These are phyloP conservation scores for Grigorovia humatica DNA, from an alignment of 805 yeast species.

Conservation along the genomic window DNA sequence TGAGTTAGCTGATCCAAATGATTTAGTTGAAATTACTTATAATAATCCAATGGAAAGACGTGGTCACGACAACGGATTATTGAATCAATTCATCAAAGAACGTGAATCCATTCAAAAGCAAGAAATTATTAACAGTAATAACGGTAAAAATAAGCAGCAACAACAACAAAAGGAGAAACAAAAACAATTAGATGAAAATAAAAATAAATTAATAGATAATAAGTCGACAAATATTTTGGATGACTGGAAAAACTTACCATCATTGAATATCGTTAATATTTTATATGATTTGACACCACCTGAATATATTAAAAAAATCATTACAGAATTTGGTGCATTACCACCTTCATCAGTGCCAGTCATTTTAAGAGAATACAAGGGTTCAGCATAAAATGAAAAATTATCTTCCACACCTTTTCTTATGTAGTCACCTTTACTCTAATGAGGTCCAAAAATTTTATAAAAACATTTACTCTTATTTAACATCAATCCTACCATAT, in stretches of 20 bases:
- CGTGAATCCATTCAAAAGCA: slow-evolving; percentile 23
- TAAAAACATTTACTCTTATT: background rate
- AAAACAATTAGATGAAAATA: slow-evolving; percentile 14
- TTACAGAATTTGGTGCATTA: slow-evolving; percentile 90
- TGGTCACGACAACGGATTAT: slow-evolving; percentile 48
- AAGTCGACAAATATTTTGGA: slow-evolving; percentile 34
- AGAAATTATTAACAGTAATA: slow-evolving; percentile 12
- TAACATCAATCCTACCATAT: background rate
- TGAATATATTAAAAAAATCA: slow-evolving; percentile 82
- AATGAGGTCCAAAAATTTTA: background rate
- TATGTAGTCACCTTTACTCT: no score
- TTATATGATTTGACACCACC: slow-evolving; percentile 94
- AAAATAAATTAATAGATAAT: slow-evolving; percentile 7
- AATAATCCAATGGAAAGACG: slow-evolving; percentile 41
- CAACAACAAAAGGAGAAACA: slow-evolving; percentile 11
- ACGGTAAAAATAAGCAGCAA: slow-evolving; percentile 7
- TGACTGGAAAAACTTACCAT: slow-evolving; percentile 54
- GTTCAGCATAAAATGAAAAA: slow-evolving; percentile 20
- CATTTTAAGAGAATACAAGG: slow-evolving; percentile 82
- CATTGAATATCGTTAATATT: slow-evolving; percentile 67
- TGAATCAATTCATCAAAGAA: slow-evolving; percentile 50
- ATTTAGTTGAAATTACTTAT: slow-evolving; percentile 42
- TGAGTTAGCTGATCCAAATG: slow-evolving; percentile 77
- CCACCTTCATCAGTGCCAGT: slow-evolving; percentile 99
- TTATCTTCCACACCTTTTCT: no score